Evolutionary conservation across 257 asterid genomes (phyloP).

Genomic region (Gentiana dahurica): DNA sequence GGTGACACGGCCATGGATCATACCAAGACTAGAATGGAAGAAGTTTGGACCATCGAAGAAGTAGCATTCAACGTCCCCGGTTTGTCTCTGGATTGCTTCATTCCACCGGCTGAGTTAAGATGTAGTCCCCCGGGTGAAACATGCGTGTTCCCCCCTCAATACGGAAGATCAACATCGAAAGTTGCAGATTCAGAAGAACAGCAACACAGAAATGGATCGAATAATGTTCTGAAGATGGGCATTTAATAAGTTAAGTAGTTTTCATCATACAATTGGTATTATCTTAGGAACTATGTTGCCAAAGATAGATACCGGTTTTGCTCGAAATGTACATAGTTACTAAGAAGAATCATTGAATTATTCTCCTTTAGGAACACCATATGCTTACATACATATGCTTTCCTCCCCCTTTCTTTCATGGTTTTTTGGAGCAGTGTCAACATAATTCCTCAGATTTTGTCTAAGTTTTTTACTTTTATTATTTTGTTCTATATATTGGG

Average conservation of each 20-base stretch:
- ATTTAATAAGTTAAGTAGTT: constrained; percentile 5
- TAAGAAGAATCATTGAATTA: too few species aligned
- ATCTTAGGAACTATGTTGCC: too few species aligned
- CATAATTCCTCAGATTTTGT: too few species aligned
- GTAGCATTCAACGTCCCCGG: constrained; percentile 63
- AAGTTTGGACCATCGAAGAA: constrained; percentile 63
- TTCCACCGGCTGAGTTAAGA: constrained; percentile 65
- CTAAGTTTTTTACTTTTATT: too few species aligned
- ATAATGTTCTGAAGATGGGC: constrained; percentile 34
- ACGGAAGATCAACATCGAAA: constrained; percentile 35
- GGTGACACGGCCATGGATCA: constrained; percentile 80
- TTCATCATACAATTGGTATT: too few species aligned
- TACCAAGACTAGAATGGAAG: constrained; percentile 74
- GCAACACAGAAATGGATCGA: constrained; percentile 14
- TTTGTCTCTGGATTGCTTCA: constrained; percentile 56
- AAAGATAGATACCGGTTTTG: too few species aligned
- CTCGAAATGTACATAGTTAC: too few species aligned
- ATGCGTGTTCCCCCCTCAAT: constrained; percentile 46
- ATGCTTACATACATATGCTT: too few species aligned
- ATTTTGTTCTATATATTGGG: too few species aligned
- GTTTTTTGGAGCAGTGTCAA: too few species aligned
- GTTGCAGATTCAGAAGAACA: constrained; percentile 37
- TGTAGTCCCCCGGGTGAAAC: constrained; percentile 35
- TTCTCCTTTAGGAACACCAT: too few species aligned
- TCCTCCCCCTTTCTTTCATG: too few species aligned